Evolutionary conservation across 2,329 filamentous ascomycete species (phyloP), one percentile per base, ranked within the genome.

Genomic region (Cordyceps militaris): DNA sequence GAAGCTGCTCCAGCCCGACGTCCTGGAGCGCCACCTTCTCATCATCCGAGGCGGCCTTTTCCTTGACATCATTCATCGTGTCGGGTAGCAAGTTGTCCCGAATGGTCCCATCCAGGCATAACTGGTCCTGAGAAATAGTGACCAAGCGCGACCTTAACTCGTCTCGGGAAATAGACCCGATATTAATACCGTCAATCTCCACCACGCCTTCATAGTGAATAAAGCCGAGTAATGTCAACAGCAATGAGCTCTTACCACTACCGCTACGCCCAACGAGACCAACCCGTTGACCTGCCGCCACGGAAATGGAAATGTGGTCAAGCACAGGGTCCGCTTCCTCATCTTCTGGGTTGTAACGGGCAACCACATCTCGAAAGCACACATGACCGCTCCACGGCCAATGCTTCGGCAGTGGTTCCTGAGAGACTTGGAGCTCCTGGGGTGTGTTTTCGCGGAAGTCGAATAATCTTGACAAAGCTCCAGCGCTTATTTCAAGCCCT

Each of bases 81-180:
- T 32, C 30, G 3, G 40, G 40, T 23, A 43, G 5, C 10, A 43
- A 13, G 19, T 13, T 24, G 40, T 23, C 24, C 16, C 40, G 40
- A 13, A 43, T 13, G 3, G 40, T 13, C 3, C 40, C 40, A 40
- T 43, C 40, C 19, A 24, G 21, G 3, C 6, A 32, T 11, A 32
- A 32, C 30, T 43, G 10, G 7, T 43, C 40, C 63, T 82, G 79
- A 0, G 79, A 75, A 1, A 82, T 63, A 10, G 74, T 74, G 47
- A 77, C 75, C 34, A 82, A 65, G 6, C 71, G 72, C 19, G 71
- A 64, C 3, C 79, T 75, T 1, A 81, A 66, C 1, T 65, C 61
- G 2, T 67, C 30, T 3, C 75, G 72, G 46, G 75, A 63, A n/a
- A 82, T 66, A 2, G 59, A 60, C 32, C 66, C 38, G 4, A 77